A percentile compares a stretch with the other conserved stretches of the same genome.
phyloP scores from a whole-genome alignment of 2,329 filamentous ascomycete species.

The Cryphonectria carpinicola region DNA sequence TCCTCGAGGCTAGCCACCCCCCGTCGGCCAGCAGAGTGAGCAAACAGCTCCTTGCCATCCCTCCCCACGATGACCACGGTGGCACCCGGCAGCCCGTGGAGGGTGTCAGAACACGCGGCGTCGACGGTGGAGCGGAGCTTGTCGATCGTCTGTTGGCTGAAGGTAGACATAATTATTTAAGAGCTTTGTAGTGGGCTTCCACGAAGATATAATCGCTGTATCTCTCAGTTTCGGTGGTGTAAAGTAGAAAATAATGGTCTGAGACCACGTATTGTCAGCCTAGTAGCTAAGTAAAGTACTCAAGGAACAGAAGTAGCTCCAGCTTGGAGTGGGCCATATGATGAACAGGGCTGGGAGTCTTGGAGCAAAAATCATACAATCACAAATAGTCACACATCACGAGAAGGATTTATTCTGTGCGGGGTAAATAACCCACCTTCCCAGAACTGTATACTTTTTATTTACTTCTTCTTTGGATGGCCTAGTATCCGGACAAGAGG shows the following conservation, averaged over 20 bases:
- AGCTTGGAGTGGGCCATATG: background rate
- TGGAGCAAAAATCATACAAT: background rate
- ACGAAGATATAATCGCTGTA: background rate
- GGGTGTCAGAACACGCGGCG: conserved; percentile 41
- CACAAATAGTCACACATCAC: background rate
- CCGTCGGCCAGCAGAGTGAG: conserved; percentile 52
- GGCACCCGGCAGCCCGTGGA: conserved; percentile 48
- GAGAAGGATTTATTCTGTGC: background rate
- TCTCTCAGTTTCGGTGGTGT: background rate
- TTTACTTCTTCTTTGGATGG: background rate
- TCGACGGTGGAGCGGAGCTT: conserved; percentile 41
- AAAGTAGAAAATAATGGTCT: background rate
- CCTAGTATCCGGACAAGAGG: background rate
- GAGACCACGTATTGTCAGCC: background rate
- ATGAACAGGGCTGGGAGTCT: background rate
- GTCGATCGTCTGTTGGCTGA: conserved; percentile 28
- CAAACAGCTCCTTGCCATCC: conserved; percentile 51
- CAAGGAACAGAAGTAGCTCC: background rate
- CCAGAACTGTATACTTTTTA: background rate
- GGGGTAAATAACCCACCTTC: background rate
- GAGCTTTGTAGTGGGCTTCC: background rate
- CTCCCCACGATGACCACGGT: conserved; percentile 52
- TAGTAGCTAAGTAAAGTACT: background rate
- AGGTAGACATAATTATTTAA: conserved; percentile 26
- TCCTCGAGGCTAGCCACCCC: conserved; percentile 37